These are phyloP conservation scores for Lojkania enalia DNA, from an alignment of 2,329 filamentous ascomycete species.

Conservation along the genomic window DNA sequence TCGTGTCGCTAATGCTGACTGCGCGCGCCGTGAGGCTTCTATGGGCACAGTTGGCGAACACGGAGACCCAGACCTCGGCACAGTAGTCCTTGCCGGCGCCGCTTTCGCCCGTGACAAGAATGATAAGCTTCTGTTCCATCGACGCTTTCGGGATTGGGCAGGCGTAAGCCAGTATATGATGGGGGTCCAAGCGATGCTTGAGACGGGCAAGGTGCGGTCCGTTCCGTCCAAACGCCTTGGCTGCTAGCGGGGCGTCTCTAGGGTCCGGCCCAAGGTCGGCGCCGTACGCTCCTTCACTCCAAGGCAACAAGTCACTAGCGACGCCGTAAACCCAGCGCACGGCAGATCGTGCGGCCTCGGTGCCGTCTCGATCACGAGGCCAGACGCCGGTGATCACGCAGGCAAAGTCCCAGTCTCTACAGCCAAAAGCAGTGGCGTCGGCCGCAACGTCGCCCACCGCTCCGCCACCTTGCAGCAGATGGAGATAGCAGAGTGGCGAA, in stretches of 20 bases:
- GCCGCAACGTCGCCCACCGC: constrained; percentile 51
- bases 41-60: constrained; percentile 36
- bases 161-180: constrained; percentile 57
- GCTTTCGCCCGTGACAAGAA: constrained; percentile 61
- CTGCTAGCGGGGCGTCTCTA: constrained; percentile 57
- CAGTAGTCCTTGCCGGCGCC: constrained; percentile 65
- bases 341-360: constrained; percentile 42
- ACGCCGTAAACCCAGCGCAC: constrained; percentile 62
- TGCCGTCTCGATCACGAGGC: constrained; percentile 57
- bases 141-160: constrained; percentile 56
- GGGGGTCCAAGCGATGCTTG: constrained; percentile 56
- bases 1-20: constrained; percentile 57
- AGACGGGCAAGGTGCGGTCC: constrained; percentile 53
- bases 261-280: constrained; percentile 67
- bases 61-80: constrained; percentile 56
- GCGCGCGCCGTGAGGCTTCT: constrained; percentile 44
- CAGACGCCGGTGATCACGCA: constrained; percentile 67
- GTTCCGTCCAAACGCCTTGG: constrained; percentile 62
- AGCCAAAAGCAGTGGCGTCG: constrained; percentile 62
- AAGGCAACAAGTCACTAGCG: constrained; percentile 51
- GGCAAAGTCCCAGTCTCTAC: constrained; percentile 66
- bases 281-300: constrained; percentile 58
- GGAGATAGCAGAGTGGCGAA: constrained; percentile 61
- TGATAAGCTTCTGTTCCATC: constrained; percentile 51
- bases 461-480: constrained; percentile 64